These are phyloP conservation scores for Exophiala spinifera DNA, from an alignment of 2,329 filamentous ascomycete species.

Conservation along the genomic window DNA sequence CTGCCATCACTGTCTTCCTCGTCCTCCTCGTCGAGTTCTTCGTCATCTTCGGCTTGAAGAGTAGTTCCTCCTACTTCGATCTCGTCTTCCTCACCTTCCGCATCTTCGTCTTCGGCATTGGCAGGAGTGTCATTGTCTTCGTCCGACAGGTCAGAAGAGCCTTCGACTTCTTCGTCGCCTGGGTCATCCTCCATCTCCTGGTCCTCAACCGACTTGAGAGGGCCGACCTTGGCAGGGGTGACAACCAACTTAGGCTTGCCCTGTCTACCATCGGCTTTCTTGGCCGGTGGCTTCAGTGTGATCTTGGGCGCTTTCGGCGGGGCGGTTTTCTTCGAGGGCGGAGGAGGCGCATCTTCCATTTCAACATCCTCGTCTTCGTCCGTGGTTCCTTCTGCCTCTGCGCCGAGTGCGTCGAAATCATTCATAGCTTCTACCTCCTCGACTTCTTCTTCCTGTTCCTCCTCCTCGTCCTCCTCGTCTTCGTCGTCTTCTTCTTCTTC, in stretches of 20 bases:
- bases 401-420: conserved; percentile 32
- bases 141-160: conserved; percentile 45
- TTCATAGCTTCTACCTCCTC: conserved; percentile 28
- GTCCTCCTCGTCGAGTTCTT: conserved; percentile 40
- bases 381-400: conserved; percentile 32
- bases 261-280: conserved; percentile 33
- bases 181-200: conserved; percentile 48
- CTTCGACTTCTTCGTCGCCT: conserved; percentile 53
- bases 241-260: conserved; percentile 38
- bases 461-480: conserved; percentile 34
- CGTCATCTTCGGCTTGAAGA: conserved; percentile 36
- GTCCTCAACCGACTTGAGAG: conserved; percentile 45
- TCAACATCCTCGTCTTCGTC: conserved; percentile 38
- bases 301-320: conserved; percentile 28
- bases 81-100: conserved; percentile 38
- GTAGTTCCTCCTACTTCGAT: conserved; percentile 34
- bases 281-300: conserved; percentile 27
- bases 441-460: conserved; percentile 28
- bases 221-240: conserved; percentile 36
- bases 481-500: conserved; percentile 41
- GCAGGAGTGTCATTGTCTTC: conserved; percentile 42
- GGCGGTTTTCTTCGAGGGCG: conserved; percentile 23
- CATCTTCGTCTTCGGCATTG: conserved; percentile 42
- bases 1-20: conserved; percentile 38
- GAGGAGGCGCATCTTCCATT: conserved; percentile 46